Conservation (phyloP, 2,329 filamentous ascomycete species). For the Sporothrix pallida region DNA sequence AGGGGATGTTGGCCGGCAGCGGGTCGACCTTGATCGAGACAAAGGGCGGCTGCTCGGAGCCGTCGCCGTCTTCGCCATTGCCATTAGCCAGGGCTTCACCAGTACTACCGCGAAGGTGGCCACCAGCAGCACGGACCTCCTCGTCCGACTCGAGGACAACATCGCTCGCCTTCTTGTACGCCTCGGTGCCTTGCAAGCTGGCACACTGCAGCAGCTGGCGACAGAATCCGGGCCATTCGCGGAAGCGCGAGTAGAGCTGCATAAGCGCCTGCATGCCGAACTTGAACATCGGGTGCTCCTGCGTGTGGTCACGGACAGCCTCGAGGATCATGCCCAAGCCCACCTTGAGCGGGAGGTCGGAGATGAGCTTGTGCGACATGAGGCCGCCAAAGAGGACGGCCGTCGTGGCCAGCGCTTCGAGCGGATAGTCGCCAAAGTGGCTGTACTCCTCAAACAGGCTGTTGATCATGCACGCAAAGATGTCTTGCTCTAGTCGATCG, state of each 20-base stretch:
- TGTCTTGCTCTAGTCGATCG: conserved; percentile 84
- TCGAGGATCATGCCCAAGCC: conserved; percentile 98
- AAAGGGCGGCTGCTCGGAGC: conserved; percentile 70
- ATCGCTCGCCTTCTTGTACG: conserved; percentile 81
- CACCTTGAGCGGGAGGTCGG: conserved; percentile 87
- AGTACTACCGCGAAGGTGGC: conserved; percentile 32
- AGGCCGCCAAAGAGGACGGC: conserved; percentile 96
- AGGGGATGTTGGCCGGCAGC: conserved; percentile 65
- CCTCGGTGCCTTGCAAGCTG: conserved; percentile 81
- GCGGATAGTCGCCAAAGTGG: conserved; percentile 92
- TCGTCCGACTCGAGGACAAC: conserved; percentile 73
- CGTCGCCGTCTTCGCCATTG: conserved; percentile 65
- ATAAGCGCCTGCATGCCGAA: conserved; percentile 95
- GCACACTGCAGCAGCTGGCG: conserved; percentile 82
- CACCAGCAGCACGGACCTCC: conserved; percentile 48
- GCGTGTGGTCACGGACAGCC: conserved; percentile 82
- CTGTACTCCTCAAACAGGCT: conserved; percentile 96
- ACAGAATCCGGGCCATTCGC: conserved; percentile 96
- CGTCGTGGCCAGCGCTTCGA: conserved; percentile 94
- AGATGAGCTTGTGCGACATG: conserved; percentile 90
- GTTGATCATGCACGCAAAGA: conserved; percentile 98
- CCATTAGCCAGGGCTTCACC: conserved; percentile 71
- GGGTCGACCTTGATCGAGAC: conserved; percentile 77
- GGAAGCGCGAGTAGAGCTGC: conserved; percentile 80
- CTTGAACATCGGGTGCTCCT: conserved; percentile 93